Evolutionary conservation across 495 filamentous ascomycete species (phyloP).

Genomic region (Xylaria nigripes): DNA sequence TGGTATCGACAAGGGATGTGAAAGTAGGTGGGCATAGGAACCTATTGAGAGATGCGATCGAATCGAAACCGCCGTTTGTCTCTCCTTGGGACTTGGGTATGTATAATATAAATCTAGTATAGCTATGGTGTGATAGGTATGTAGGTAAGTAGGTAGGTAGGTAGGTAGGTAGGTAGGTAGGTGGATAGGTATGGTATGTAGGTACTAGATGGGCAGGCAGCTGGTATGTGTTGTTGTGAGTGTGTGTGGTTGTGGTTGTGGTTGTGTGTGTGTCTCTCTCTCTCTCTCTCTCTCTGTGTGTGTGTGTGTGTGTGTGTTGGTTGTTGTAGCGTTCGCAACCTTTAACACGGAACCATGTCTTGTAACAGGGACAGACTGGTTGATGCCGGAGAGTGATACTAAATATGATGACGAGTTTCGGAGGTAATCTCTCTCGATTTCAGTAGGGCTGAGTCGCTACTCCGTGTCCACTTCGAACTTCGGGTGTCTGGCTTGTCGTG

Average conservation of each 20-base stretch:
- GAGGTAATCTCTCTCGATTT: constrained; percentile 9
- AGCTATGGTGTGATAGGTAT: neutral
- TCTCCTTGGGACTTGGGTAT: neutral
- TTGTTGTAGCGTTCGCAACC: neutral
- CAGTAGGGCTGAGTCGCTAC: constrained; percentile 10
- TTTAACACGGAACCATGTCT: constrained; percentile 7
- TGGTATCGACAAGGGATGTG: neutral
- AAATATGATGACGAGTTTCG: constrained; percentile 12
- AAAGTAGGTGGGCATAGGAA: neutral
- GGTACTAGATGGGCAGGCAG: neutral
- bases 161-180: neutral
- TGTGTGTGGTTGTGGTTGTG: too few relatives aligned
- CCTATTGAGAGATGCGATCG: neutral
- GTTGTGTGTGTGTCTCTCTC: too few relatives aligned
- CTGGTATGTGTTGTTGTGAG: too few relatives aligned
- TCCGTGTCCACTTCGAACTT: constrained; percentile 2
- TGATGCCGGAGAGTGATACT: constrained; percentile 1
- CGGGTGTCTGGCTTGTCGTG: neutral
- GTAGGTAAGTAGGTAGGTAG: neutral
- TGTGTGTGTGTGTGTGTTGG: too few relatives aligned
- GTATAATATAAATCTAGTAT: neutral
- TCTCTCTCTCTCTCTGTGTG: too few relatives aligned
- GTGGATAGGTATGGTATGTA: too few relatives aligned
- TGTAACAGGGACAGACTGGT: constrained; percentile 3
- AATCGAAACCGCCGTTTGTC: neutral